These are phyloP conservation scores for Acacia acuminata DNA, from an alignment of 306 rosid genomes.

Conservation along the genomic window DNA sequence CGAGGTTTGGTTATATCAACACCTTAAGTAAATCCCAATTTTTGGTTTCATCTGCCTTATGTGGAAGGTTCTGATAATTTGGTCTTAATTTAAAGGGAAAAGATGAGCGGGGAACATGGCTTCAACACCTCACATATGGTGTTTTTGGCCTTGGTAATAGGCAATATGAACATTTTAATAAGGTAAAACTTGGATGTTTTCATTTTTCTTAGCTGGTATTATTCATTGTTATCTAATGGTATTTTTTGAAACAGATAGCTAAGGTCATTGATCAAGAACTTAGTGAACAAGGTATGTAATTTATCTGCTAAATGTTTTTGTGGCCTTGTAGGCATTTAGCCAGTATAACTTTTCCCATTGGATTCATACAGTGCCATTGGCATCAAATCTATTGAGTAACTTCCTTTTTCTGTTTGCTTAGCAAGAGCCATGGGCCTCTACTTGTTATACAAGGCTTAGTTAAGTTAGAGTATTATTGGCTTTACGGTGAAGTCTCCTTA, in stretches of 20 bases:
- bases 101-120: conserved; percentile 49
- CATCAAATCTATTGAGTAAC: neutral
- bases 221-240: neutral
- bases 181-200: conserved; percentile 38
- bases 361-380: neutral
- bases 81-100: conserved; percentile 39
- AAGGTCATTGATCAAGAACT: conserved; percentile 56
- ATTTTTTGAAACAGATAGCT: conserved; percentile 49
- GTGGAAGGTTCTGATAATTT: neutral
- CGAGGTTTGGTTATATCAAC: conserved; percentile 44
- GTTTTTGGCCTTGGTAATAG: conserved; percentile 66
- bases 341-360: neutral
- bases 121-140: conserved; percentile 54
- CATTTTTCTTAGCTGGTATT: neutral
- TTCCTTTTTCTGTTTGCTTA: conserved; percentile 1
- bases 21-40: neutral
- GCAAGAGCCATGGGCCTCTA: conserved; percentile 5
- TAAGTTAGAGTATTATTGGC: conserved; percentile 12
- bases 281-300: conserved; percentile 45
- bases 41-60: neutral
- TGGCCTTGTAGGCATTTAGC: neutral
- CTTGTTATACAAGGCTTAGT: conserved; percentile 6
- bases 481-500: conserved; percentile 15
- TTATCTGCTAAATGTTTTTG: neutral
- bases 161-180: conserved; percentile 68